These are phyloP conservation scores for Fusarium agapanthi DNA, from an alignment of 2,329 filamentous ascomycete species.

Conservation along the genomic window DNA sequence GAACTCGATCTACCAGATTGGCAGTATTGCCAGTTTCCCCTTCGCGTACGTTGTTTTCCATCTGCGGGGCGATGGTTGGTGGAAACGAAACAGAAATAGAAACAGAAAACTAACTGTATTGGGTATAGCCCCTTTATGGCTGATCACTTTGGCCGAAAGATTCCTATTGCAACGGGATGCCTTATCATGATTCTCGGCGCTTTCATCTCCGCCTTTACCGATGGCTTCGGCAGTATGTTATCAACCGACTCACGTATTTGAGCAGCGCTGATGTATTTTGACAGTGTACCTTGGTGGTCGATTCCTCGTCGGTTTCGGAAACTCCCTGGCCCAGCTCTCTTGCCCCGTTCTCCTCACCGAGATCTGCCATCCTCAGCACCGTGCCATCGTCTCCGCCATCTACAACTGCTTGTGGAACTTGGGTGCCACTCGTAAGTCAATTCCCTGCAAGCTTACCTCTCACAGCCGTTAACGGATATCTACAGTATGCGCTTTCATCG, in stretches of 20 bases:
- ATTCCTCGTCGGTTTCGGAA: slow-evolving; percentile 67
- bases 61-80: not conserved
- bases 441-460: rapidly evolving
- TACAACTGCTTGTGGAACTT: slow-evolving; percentile 76
- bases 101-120: not conserved
- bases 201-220: slow-evolving; percentile 52
- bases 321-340: slow-evolving; percentile 69
- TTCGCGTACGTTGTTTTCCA: slow-evolving; percentile 2
- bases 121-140: slow-evolving; percentile 46
- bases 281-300: slow-evolving; percentile 52
- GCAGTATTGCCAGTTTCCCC: slow-evolving; percentile 34
- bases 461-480: not conserved
- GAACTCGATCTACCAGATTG: slow-evolving; percentile 62
- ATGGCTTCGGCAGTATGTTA: slow-evolving; percentile 53
- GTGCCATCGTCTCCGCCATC: slow-evolving; percentile 69
- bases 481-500: slow-evolving; percentile 65
- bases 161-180: slow-evolving; percentile 54
- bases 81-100: not conserved
- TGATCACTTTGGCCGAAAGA: slow-evolving; percentile 54
- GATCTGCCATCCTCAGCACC: slow-evolving; percentile 74
- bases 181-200: slow-evolving; percentile 57
- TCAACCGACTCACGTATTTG: not conserved
- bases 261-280: not conserved
- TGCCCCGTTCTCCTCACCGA: slow-evolving; percentile 72
- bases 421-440: slow-evolving; percentile 53